Evolutionary conservation across 2,329 filamentous ascomycete species (phyloP), one percentile per base, ranked within the genome.

Genomic region (Trichoderma sp.): DNA sequence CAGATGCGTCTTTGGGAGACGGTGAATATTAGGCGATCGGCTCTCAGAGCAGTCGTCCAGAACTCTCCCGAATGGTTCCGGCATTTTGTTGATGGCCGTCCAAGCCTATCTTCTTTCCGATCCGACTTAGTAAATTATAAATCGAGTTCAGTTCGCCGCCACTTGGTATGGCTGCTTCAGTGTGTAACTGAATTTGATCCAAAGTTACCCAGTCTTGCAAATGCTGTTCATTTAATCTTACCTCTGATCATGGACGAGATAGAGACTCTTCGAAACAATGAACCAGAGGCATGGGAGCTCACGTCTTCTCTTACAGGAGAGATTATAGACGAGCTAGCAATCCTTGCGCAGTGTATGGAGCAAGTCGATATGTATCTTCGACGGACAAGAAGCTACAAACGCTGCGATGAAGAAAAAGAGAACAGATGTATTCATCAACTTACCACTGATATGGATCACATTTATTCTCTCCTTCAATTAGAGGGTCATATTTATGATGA

Each of bases 321-420:
- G 0, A 56, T 84, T 0, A 82, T 90, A 8, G 84, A 85, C 3
- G 85, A 88, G 18, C 79, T 90, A 0, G 84, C 87, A 3, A 84
- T 90, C 41, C 53, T 89, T 0, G 78, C 82, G 1, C 81, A 90
- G 75, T 87, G 86, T 66, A 33, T 85, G 8, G 80, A 81, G 6
- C 87, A 90, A 75, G 77, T 90, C 3, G 79, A 87, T 2, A 75
- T 85, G 1, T 89, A 85, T 76, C 85, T 87, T 63, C 88, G 88
- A 0, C 89, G 88, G 87, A 85, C 87, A 3, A 80, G 79, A 38
- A 81, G 77, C 0, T 88, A 87, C 63, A 83, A 86, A 7, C 12
- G 68, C 81, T 77, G 77, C 1, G 76, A n/a, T n/a, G 41, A 45
- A 45, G 84, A 0, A 75, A 75, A 21, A 33, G 79, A 4, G 77